Conservation (phyloP, 2,329 filamentous ascomycete species). For the Colletotrichum liaoningense region DNA sequence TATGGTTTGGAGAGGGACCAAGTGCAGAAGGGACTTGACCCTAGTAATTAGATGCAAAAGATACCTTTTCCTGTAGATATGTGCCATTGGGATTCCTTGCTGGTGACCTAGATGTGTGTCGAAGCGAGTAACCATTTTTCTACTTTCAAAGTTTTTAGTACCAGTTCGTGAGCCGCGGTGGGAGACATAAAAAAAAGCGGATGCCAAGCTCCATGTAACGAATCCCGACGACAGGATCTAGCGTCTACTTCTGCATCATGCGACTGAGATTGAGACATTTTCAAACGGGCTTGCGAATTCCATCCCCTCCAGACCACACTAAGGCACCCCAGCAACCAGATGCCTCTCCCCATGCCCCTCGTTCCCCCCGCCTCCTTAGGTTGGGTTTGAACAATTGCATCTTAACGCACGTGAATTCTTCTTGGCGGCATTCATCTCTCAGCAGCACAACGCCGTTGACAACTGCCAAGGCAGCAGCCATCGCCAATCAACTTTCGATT, state of each 20-base stretch:
- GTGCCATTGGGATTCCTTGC: neutral
- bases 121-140: too few species aligned
- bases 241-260: conserved; percentile 26
- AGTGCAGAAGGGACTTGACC: neutral
- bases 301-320: neutral
- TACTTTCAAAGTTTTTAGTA: neutral
- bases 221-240: conserved; percentile 15
- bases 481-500: neutral
- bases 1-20: conserved; percentile 10
- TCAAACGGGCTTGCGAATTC: conserved; percentile 16
- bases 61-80: conserved; percentile 3
- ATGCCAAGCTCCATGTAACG: conserved; percentile 8
- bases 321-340: neutral
- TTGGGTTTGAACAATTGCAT: neutral
- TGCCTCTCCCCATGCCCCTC: conserved; percentile 5
- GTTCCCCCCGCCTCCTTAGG: neutral
- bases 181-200: neutral
- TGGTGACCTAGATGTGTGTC: neutral
- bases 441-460: conserved; percentile 20
- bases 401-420: neutral
- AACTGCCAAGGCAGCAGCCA: conserved; percentile 16
- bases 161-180: neutral
- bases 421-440: neutral
- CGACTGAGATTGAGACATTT: conserved; percentile 31
- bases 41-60: conserved; percentile 34